phyloP scores from a whole-genome alignment of 2,329 filamentous ascomycete genomes.

The Colletotrichum nymphaeae region DNA sequence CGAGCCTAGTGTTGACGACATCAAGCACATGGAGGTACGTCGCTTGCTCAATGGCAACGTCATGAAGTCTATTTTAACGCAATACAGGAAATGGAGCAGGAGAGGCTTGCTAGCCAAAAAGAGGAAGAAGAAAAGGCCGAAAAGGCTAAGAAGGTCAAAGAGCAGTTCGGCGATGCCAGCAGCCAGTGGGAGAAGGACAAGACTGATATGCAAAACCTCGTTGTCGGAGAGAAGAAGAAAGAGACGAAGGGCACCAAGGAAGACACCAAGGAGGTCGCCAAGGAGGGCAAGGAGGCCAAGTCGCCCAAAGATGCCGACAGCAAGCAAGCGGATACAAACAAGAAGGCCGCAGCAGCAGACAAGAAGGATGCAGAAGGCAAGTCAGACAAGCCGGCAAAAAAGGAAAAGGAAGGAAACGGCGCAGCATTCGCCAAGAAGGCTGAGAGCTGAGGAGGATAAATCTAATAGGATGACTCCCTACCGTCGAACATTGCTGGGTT shows the following conservation, averaged over 20 bases:
- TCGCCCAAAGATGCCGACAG: constrained; percentile 1
- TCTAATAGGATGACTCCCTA: background rate
- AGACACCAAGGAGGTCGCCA: no score
- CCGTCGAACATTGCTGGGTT: background rate
- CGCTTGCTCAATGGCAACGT: background rate
- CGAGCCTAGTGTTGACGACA: constrained; percentile 97
- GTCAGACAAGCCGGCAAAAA: constrained; percentile 31
- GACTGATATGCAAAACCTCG: constrained; percentile 77
- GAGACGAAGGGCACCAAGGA: constrained; percentile 20
- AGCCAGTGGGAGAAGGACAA: constrained; percentile 93
- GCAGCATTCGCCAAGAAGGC: constrained; percentile 11
- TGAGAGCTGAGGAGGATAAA: constrained; percentile 1
- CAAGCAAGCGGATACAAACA: background rate
- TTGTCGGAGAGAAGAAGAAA: constrained; percentile 62
- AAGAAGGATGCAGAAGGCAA: constrained; percentile 35
- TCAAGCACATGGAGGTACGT: constrained; percentile 90
- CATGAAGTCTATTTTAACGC: constrained; percentile 31
- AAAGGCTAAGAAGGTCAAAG: constrained; percentile 80
- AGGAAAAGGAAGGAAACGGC: background rate
- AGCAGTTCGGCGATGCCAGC: constrained; percentile 81
- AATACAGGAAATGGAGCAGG: constrained; percentile 87
- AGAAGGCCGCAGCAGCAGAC: background rate
- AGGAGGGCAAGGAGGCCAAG: constrained; percentile 26
- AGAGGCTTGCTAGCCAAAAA: constrained; percentile 81
- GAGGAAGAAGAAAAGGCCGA: constrained; percentile 82